Evolutionary conservation across 169 alveolate genomes (phyloP).

Genomic region (Babesia sp.): DNA sequence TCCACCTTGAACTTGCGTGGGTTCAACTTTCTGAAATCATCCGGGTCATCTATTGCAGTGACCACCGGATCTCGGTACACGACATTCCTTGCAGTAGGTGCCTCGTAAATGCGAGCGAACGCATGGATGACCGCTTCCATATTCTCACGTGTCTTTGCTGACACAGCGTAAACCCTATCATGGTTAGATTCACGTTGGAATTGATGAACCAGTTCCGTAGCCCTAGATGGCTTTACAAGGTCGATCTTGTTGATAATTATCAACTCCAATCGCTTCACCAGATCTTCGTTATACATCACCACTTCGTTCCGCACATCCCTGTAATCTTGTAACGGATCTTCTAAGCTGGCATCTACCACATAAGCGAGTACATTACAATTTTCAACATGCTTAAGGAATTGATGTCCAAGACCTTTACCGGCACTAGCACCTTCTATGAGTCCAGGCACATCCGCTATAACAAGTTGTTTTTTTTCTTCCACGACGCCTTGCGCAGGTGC

Average conservation of each 20-base stretch:
- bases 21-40: slow-evolving; percentile 66
- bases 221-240: slow-evolving; percentile 15
- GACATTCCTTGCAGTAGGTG: not conserved
- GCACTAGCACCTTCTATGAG: slow-evolving; percentile 86
- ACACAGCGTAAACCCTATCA: slow-evolving; percentile 36
- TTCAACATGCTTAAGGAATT: slow-evolving; percentile 88
- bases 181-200: slow-evolving; percentile 29
- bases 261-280: slow-evolving; percentile 28
- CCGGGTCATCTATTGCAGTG: slow-evolving; percentile 31
- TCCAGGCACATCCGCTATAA: slow-evolving; percentile 90
- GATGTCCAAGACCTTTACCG: slow-evolving; percentile 88
- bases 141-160: slow-evolving; percentile 63
- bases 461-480: slow-evolving; percentile 30
- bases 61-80: not conserved
- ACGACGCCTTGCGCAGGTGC: not conserved
- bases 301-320: slow-evolving; percentile 50
- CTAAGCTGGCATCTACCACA: slow-evolving; percentile 63
- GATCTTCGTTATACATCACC: slow-evolving; percentile 14
- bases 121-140: slow-evolving; percentile 3
- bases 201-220: slow-evolving; percentile 5
- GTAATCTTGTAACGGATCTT: slow-evolving; percentile 63
- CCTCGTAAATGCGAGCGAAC: slow-evolving; percentile 12
- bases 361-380: slow-evolving; percentile 77
- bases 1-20: slow-evolving; percentile 68
- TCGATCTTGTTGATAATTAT: slow-evolving; percentile 60